Conservation (phyloP, 176 grass and related monocot species). For the Oryza officinalis region DNA sequence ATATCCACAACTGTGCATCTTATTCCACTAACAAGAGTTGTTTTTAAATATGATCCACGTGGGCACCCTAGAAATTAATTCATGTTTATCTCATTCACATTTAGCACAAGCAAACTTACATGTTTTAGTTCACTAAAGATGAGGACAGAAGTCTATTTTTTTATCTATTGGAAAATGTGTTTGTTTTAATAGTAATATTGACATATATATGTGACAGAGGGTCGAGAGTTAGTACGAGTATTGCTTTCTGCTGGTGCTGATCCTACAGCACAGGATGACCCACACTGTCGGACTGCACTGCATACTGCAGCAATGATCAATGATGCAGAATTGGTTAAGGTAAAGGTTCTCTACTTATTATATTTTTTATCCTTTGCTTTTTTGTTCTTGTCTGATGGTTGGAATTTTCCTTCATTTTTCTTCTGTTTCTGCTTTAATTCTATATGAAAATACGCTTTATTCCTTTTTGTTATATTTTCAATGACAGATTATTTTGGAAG, state of each 20-base stretch:
- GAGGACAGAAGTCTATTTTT: conserved; percentile 12
- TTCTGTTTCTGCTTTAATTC: conserved; percentile 12
- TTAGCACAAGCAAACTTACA: background rate
- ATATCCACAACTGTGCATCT: background rate
- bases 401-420: background rate
- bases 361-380: conserved; percentile 11
- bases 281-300: conserved; percentile 81
- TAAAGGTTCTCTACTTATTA: conserved; percentile 34
- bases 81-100: background rate
- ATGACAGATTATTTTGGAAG: conserved; percentile 90
- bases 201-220: conserved; percentile 66
- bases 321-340: conserved; percentile 93
- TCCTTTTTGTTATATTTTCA: conserved; percentile 21
- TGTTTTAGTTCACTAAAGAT: conserved; percentile 18
- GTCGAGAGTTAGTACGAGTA: conserved; percentile 87
- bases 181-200: conserved; percentile 37
- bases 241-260: conserved; percentile 93
- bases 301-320: conserved; percentile 99
- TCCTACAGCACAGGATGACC: conserved; percentile 85
- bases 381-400: background rate
- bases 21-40: background rate
- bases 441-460: conserved; percentile 14
- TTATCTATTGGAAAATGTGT: conserved; percentile 12
- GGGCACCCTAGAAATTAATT: background rate
- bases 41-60: background rate